Base-by-base conservation (phyloP, 305 asterid genomes). In the Fraxinus velutina region DNA sequence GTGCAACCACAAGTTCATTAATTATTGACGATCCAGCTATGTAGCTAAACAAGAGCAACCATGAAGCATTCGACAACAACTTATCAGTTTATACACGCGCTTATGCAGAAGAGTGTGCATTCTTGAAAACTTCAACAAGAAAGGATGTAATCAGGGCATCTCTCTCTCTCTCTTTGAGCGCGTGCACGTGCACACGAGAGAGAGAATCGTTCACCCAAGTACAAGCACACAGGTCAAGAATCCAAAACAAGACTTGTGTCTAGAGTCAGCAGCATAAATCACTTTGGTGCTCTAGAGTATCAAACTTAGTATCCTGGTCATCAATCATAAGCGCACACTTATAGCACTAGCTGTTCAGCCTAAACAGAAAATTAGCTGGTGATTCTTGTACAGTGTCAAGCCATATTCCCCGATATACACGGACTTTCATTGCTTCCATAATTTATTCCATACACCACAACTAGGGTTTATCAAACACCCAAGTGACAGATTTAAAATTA, bases 1-100 rank as follows among this genome's bases (percentile, higher is more conserved):
- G 72, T 62, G 72, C 72, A 62, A 62, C n/a, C 33, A 62, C 72
- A 22, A 62, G 30, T 62, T 62, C 72, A 62, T 62, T 62, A 62
- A 62, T 62, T 22, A 62, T 22, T 22, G 33, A 22, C 17, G 1
- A 62, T 62, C 72, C 72, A 62, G 72, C 72, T 62, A 62, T 9
- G 30, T 32, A 2, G 72, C 72, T 24, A 62, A 22, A 22, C 32
- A 22, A 62, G 71, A 62, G 33, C 72, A 22, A 62, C 33, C 33
- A 21, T 62, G 72, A 62, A 22, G 71, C 71, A 62, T 62, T 62
- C 32, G 9, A 60, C 33, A 22, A 62, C 33, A 7, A 3, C 29
- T 62, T 22, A 21, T 62, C 71, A 62, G 71, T 22, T 22, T 60
- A 60, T 60, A 7, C 70, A 7, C 3, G 30, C 15, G 15, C 70